phyloP scores from a whole-genome alignment of 768 basidiomycete genomes.

The Pleurotus salmoneostramineus region DNA sequence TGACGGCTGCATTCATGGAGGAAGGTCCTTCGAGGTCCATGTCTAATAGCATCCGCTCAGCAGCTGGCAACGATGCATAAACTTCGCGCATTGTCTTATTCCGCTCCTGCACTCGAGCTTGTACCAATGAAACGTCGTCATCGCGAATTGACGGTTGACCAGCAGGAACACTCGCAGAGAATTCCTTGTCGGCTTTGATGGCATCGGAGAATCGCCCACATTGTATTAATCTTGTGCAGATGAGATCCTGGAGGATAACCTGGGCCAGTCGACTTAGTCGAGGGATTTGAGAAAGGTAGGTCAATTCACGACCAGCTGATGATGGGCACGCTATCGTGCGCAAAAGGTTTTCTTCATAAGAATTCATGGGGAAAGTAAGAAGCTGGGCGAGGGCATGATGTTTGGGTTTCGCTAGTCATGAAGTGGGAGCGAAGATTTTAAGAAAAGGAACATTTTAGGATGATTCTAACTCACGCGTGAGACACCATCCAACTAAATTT shows the following conservation, averaged over 20 bases:
- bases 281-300: constrained; percentile 4
- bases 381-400: constrained; percentile 55
- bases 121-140: constrained; percentile 26
- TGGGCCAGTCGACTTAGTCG: constrained; percentile 34
- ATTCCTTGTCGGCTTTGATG: constrained; percentile 68
- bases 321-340: constrained; percentile 57
- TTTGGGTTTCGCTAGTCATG: constrained; percentile 51
- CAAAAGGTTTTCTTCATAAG: constrained; percentile 59
- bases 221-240: constrained; percentile 75
- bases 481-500: constrained; percentile 63
- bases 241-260: constrained; percentile 67
- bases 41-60: constrained; percentile 63
- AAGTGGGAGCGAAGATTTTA: background rate
- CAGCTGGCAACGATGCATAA: constrained; percentile 55
- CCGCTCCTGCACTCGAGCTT: constrained; percentile 46
- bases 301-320: constrained; percentile 28
- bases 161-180: constrained; percentile 38
- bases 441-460: constrained; percentile 6
- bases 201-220: constrained; percentile 68
- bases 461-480: constrained; percentile 54
- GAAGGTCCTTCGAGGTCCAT: constrained; percentile 41
- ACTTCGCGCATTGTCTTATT: constrained; percentile 67
- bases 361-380: constrained; percentile 59
- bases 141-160: constrained; percentile 1
- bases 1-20: constrained; percentile 1